phyloP scores from a whole-genome alignment of 2,329 filamentous ascomycete species.

The Calcarisporium arbuscula region DNA sequence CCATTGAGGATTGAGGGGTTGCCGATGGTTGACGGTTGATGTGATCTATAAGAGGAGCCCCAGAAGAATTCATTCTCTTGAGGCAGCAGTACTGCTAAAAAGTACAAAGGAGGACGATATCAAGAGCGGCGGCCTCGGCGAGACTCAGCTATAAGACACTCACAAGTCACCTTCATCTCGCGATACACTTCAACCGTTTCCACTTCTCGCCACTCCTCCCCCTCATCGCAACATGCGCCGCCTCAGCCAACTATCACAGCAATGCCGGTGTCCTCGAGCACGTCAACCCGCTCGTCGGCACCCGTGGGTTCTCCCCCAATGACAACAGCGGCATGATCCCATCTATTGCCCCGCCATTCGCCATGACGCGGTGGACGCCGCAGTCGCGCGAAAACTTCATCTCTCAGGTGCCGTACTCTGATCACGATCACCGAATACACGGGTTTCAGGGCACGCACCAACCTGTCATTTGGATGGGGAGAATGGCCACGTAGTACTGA shows the following conservation, averaged over 20 bases:
- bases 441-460: conserved; percentile 45
- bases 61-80: no score
- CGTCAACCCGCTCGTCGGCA: conserved; percentile 28
- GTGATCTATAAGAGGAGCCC: no score
- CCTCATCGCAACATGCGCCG: no score
- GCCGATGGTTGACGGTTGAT: no score
- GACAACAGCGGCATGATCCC: conserved; percentile 30
- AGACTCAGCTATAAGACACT: no score
- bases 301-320: conserved; percentile 22
- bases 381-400: conserved; percentile 44
- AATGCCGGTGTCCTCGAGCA: conserved; percentile 22
- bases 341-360: conserved; percentile 31
- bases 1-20: no score
- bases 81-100: no score
- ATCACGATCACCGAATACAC: conserved; percentile 35
- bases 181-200: no score
- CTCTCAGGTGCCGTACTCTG: conserved; percentile 40
- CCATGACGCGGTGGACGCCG: conserved; percentile 46
- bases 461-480: conserved; percentile 49
- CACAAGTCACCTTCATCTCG: no score
- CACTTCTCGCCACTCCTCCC: no score
- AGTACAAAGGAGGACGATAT: no score
- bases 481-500: conserved; percentile 36
- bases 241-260: conserved; percentile 17
- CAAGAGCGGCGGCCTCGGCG: no score